Conservation (phyloP, 2,329 filamentous ascomycete species). For the Fusarium sp. region DNA sequence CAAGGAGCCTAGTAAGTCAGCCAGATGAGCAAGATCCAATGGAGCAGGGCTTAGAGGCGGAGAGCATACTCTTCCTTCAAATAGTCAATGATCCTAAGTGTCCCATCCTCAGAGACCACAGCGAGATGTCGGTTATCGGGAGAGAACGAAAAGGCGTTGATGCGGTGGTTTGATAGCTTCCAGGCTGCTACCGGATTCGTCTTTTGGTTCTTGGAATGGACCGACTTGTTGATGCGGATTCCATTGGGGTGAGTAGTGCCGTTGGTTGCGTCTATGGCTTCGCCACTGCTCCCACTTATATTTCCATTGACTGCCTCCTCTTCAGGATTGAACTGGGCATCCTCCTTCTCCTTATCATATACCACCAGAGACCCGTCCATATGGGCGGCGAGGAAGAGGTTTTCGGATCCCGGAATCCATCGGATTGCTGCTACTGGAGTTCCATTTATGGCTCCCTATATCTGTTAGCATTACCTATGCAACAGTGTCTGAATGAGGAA, state of each 20-base stretch:
- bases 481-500: background rate
- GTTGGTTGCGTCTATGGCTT: constrained; percentile 50
- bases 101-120: constrained; percentile 89
- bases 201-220: constrained; percentile 93
- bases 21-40: constrained; percentile 1
- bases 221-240: constrained; percentile 84
- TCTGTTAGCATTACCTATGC: constrained; percentile 18
- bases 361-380: constrained; percentile 90
- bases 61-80: constrained; percentile 80
- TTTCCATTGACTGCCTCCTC: constrained; percentile 62
- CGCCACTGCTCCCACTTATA: constrained; percentile 52
- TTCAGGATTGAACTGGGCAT: constrained; percentile 78
- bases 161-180: constrained; percentile 89
- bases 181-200: constrained; percentile 90
- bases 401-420: constrained; percentile 95
- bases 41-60: background rate
- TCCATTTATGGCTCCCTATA: constrained; percentile 82
- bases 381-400: constrained; percentile 88
- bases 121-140: constrained; percentile 87
- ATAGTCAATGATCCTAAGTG: constrained; percentile 89
- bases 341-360: constrained; percentile 97
- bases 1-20: constrained; percentile 69
- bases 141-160: constrained; percentile 91
- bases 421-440: constrained; percentile 85
- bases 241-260: constrained; percentile 50